phyloP scores from a whole-genome alignment of 495 filamentous ascomycete genomes.

The Daldinia decipiens region DNA sequence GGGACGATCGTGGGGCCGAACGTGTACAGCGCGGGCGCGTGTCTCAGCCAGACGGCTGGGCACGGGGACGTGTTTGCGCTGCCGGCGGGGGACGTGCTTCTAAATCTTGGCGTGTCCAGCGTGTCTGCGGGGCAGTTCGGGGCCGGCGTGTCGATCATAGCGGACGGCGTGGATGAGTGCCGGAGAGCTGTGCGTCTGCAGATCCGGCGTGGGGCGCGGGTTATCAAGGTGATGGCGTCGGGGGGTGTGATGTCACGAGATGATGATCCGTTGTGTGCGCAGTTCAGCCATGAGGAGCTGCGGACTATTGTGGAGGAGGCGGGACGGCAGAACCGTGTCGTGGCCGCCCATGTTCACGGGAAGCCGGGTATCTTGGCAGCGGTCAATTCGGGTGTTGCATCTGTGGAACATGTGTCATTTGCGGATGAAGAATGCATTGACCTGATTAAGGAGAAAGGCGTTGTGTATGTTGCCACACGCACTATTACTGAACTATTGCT shows the following conservation, averaged over 20 bases:
- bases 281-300: constrained; percentile 64
- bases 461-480: constrained; percentile 58
- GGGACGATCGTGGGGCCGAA: constrained; percentile 60
- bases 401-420: constrained; percentile 60
- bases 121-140: constrained; percentile 45
- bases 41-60: constrained; percentile 60
- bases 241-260: constrained; percentile 59
- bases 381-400: constrained; percentile 56
- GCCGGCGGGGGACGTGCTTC: constrained; percentile 50
- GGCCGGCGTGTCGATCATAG: constrained; percentile 42
- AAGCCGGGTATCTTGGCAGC: constrained; percentile 63
- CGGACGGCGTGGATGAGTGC: constrained; percentile 62
- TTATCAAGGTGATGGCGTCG: constrained; percentile 63
- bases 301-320: constrained; percentile 61
- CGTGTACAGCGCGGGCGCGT: constrained; percentile 56
- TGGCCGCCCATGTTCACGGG: constrained; percentile 63
- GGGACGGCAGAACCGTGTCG: constrained; percentile 52
- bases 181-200: constrained; percentile 58
- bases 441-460: constrained; percentile 58
- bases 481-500: constrained; percentile 53
- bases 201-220: constrained; percentile 60
- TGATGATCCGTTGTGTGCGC: constrained; percentile 58
- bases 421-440: constrained; percentile 59
- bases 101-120: constrained; percentile 42
- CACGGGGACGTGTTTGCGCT: constrained; percentile 58